Evolutionary conservation across 2,329 filamentous ascomycete species (phyloP), one percentile per base, ranked within the genome.

Genomic region (Aureobasidium sp.): DNA sequence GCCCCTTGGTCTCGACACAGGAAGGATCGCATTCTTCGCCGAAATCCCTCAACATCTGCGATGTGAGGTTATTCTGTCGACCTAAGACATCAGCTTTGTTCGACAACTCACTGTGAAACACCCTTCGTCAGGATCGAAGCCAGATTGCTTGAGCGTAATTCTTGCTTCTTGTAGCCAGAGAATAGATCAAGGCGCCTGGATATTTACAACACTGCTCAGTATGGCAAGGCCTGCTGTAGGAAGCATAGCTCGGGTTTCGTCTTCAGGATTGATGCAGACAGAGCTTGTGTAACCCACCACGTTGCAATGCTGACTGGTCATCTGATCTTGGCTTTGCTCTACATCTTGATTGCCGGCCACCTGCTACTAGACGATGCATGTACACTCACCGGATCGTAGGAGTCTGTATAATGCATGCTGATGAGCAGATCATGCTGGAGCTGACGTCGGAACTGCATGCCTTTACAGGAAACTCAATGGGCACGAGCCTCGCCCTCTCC

Each of bases 401-500:
- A 29, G 7, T 32, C 8, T 52, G 32, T 30, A 52, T 27, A 10
- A 7, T 16, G 50, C 50, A 41, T 54, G 36, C 4, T 54, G 21
- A 32, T 54, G 37, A 21, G 30, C 16, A 36, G 36, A 30, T 47
- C 21, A 5, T 13, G 11, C 11, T 25, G 13, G 25, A 32, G 44
- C n/a, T 50, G 45, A 36, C 36, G 57, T 59, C 57, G 57, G 57
- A 59, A 39, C 34, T 39, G 37, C 57, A 13, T 59, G 27, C 57
- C 57, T 45, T 32, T 39, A 25, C 34, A 48, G 37, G 54, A 58
- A 37, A 58, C 39, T 25, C 39, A 52, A 42, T 41, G 25, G 21
- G 36, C 37, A 42, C 36, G 53, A 57, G 53, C 53, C 39, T 30
- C 41, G 32, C 30, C 34, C 54, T 58, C 54, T 30, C 37, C 54